Conservation (phyloP, 2,329 filamentous ascomycete genomes). For the Penicillium sp. region DNA sequence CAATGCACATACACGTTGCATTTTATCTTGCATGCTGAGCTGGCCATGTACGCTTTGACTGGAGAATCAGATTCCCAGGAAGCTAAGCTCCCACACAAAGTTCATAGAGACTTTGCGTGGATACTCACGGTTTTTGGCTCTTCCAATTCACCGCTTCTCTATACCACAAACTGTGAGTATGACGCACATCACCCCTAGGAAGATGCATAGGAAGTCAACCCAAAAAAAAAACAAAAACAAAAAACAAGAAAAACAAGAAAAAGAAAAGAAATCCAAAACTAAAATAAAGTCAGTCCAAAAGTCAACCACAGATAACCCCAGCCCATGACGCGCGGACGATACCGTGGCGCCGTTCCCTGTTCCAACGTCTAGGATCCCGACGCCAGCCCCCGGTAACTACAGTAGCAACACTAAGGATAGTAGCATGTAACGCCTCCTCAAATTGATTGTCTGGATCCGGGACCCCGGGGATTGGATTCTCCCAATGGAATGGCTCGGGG, state of each 20-base stretch:
- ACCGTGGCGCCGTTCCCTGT: constrained; percentile 5
- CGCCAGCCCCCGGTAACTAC: neutral
- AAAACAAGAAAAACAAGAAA: no score
- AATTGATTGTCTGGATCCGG: neutral
- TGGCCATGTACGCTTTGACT: constrained; percentile 3
- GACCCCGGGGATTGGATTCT: neutral
- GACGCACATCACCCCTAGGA: constrained; percentile 1
- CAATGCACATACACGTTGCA: constrained; percentile 12
- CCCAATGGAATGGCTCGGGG: neutral
- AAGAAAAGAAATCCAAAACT: no score
- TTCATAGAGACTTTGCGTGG: constrained; percentile 8
- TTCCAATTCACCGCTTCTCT: constrained; percentile 6
- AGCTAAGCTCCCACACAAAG: constrained; percentile 2
- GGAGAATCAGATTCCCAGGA: neutral
- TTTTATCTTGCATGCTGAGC: constrained; percentile 3
- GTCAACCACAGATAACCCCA: neutral
- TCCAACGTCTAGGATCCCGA: constrained; percentile 4
- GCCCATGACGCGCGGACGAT: constrained; percentile 2
- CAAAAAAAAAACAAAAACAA: no score
- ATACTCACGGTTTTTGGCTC: neutral
- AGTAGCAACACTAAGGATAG: no score
- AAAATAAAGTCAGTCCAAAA: neutral
- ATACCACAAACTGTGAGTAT: neutral
- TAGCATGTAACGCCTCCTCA: neutral
- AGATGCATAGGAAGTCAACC: neutral